phyloP scores from a whole-genome alignment of 345 rosid species.

The Euclidium syriacum region DNA sequence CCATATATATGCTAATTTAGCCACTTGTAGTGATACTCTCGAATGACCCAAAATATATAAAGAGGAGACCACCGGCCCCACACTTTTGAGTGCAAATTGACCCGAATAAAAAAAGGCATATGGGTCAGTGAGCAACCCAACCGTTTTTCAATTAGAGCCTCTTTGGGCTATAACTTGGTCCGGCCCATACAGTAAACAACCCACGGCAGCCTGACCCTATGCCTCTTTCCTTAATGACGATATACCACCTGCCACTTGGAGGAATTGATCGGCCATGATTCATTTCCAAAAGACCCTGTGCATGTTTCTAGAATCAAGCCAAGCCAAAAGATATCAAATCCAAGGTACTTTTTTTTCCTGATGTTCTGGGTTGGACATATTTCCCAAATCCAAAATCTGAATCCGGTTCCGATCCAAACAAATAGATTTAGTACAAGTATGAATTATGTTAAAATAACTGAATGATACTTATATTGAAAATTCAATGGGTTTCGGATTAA shows the following conservation, averaged over 20 bases:
- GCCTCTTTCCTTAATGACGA: neutral
- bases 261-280: neutral
- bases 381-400: too few relatives aligned
- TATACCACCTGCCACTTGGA: too few relatives aligned
- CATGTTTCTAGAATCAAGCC: neutral
- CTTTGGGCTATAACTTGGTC: neutral
- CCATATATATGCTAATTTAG: constrained; percentile 4
- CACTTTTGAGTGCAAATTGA: constrained; percentile 5
- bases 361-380: too few relatives aligned
- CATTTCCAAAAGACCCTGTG: neutral
- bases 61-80: constrained; percentile 8
- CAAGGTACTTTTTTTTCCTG: neutral
- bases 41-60: neutral
- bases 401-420: too few relatives aligned
- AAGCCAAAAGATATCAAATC: neutral
- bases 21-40: neutral
- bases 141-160: constrained; percentile 5
- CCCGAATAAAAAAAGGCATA: neutral
- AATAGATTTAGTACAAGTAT: too few relatives aligned
- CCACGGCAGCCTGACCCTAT: neutral
- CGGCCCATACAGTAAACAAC: neutral
- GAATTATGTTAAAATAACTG: too few relatives aligned
- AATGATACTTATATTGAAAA: too few relatives aligned
- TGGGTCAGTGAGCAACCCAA: constrained; percentile 10
- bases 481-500: too few relatives aligned